Evolutionary conservation across 2,329 filamentous ascomycete genomes (phyloP).

Genomic region (Botrytis porri): DNA sequence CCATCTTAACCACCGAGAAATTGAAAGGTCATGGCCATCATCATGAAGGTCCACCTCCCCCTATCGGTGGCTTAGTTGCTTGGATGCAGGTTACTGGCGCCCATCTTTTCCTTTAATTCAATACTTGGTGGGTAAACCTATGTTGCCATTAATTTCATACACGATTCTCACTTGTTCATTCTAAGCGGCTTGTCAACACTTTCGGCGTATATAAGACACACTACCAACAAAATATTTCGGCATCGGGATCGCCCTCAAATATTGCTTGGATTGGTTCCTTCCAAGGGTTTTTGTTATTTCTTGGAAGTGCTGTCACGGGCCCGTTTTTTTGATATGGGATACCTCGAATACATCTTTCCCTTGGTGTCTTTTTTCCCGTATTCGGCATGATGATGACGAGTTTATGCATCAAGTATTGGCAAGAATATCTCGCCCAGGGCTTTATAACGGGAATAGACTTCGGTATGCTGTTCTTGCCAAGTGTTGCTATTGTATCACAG

Average conservation of each 20-base stretch:
- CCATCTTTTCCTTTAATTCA: not conserved
- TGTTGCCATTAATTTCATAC: not conserved
- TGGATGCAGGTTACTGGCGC: not conserved
- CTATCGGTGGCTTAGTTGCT: not conserved
- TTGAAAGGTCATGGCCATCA: no score
- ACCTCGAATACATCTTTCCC: not conserved
- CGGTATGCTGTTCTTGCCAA: not conserved
- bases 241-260: not conserved
- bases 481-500: not conserved
- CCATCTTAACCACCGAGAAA: no score
- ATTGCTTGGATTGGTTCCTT: conserved; percentile 4
- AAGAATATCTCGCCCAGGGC: not conserved
- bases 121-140: not conserved
- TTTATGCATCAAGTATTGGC: not conserved
- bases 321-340: not conserved
- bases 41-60: no score
- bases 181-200: not conserved
- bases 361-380: not conserved
- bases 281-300: not conserved
- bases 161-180: not conserved
- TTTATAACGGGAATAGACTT: conserved; percentile 7
- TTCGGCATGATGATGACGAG: conserved; percentile 17
- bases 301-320: not conserved
- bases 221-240: not conserved
- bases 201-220: not conserved